Percentiles rank a stretch among this genome's conserved stretches.
phyloP scores from a whole-genome alignment of 768 basidiomycete genomes.

The Mycena maculata region DNA sequence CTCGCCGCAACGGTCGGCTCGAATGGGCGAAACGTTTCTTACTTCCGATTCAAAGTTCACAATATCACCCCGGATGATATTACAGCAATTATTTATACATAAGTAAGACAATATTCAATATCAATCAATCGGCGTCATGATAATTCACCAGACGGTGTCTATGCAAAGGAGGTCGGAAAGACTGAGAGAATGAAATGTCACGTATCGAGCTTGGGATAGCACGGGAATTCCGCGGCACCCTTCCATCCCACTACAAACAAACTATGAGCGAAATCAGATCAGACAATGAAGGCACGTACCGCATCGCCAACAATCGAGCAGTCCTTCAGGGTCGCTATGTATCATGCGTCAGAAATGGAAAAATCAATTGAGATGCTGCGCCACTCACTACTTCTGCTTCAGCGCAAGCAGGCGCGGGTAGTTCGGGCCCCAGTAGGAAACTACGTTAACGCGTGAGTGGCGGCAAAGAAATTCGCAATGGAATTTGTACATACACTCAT shows the following conservation, averaged over 20 bases:
- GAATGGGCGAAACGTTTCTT: too few relatives aligned
- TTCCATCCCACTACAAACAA: slow-evolving; percentile 43
- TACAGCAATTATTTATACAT: too few relatives aligned
- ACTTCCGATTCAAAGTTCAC: too few relatives aligned
- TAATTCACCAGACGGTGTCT: too few relatives aligned
- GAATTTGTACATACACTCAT: slow-evolving; percentile 40
- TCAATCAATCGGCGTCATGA: too few relatives aligned
- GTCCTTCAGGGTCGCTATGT: slow-evolving; percentile 41
- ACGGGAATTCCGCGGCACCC: slow-evolving; percentile 25
- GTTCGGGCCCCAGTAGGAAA: slow-evolving; percentile 50
- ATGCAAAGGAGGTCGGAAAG: too few relatives aligned
- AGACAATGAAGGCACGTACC: slow-evolving; percentile 35
- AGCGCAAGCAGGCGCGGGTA: slow-evolving; percentile 43
- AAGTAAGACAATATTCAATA: too few relatives aligned
- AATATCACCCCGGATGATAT: too few relatives aligned
- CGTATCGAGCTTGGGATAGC: background rate
- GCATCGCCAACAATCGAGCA: slow-evolving; percentile 51
- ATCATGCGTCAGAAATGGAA: background rate
- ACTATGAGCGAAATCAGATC: background rate
- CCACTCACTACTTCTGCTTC: slow-evolving; percentile 50
- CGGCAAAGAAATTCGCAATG: too few relatives aligned
- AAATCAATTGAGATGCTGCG: background rate
- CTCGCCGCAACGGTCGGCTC: too few relatives aligned
- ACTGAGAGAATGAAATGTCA: too few relatives aligned
- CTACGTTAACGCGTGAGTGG: background rate